Conservation (phyloP, 73 alveolate genomes). For the Durusdinium trenchii region DNA sequence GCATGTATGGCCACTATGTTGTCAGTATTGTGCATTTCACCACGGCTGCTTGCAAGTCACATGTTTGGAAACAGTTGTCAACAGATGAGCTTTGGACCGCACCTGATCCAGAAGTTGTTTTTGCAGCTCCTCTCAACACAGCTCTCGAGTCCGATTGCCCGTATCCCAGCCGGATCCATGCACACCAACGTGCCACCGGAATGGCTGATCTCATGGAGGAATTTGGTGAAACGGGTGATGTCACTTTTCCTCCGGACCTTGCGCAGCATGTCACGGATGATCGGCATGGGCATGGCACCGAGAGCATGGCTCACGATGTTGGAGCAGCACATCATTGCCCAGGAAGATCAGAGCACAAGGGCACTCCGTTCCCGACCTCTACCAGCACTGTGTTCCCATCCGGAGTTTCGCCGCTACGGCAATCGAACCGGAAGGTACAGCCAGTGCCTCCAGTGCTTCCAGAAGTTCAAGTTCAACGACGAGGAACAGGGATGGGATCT, state of each 20-base stretch:
- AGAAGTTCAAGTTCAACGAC: not conserved
- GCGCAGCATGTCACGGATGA: not conserved
- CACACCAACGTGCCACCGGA: constrained; percentile 36
- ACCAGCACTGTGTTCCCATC: not conserved
- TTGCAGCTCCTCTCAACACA: not conserved
- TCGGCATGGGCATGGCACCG: not conserved
- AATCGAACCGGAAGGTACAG: constrained; percentile 21
- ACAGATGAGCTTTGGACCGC: not conserved
- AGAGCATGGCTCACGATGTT: constrained; percentile 21
- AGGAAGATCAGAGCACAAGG: not conserved
- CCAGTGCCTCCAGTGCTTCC: not conserved
- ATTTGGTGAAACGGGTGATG: not conserved
- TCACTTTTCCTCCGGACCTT: not conserved
- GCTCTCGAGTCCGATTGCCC: not conserved
- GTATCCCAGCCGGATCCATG: not conserved
- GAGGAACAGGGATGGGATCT: not conserved
- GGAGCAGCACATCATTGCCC: not conserved
- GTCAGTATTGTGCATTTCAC: not conserved
- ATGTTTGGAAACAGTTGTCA: not conserved
- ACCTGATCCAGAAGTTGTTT: not conserved
- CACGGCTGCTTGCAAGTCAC: not conserved
- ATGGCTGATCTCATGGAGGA: not conserved
- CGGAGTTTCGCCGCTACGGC: constrained; percentile 37
- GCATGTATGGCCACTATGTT: not conserved
- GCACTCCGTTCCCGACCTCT: not conserved